These are phyloP conservation scores for Fusarium sp. DNA, from an alignment of 2,329 filamentous ascomycete genomes.

Conservation along the genomic window DNA sequence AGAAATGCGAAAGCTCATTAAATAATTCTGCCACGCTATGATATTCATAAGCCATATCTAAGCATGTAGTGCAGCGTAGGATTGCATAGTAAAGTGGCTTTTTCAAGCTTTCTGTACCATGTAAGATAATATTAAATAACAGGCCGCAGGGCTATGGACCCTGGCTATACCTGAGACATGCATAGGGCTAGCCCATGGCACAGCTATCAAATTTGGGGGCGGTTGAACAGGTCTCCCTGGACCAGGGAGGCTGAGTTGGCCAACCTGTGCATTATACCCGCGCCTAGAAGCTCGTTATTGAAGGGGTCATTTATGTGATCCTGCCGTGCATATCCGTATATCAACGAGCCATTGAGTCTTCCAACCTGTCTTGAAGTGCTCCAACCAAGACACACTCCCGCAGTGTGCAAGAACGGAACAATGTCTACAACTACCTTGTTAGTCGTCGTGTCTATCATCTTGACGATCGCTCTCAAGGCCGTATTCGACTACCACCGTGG, in stretches of 20 bases:
- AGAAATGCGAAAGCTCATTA: too few species aligned
- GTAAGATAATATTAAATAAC: background rate
- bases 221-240: background rate
- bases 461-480: background rate
- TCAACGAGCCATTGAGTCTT: background rate
- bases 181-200: background rate
- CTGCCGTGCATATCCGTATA: too few species aligned
- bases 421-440: background rate
- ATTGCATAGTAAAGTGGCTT: background rate
- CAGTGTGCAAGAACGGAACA: background rate
- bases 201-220: background rate
- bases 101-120: too few species aligned
- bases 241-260: background rate
- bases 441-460: accelerated
- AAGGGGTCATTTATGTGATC: background rate
- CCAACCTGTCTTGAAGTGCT: background rate
- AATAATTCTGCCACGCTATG: too few species aligned
- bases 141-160: background rate
- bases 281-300: background rate
- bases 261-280: too few species aligned
- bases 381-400: background rate
- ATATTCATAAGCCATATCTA: too few species aligned
- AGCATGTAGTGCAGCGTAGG: background rate
- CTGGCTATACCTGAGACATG: background rate
- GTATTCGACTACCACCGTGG: background rate